A percentile compares a stretch with the other conserved stretches of the same genome.
These are phyloP conservation scores for Skeletonema grethae DNA, from an alignment of 108 stramenopile species.

Conservation along the genomic window DNA sequence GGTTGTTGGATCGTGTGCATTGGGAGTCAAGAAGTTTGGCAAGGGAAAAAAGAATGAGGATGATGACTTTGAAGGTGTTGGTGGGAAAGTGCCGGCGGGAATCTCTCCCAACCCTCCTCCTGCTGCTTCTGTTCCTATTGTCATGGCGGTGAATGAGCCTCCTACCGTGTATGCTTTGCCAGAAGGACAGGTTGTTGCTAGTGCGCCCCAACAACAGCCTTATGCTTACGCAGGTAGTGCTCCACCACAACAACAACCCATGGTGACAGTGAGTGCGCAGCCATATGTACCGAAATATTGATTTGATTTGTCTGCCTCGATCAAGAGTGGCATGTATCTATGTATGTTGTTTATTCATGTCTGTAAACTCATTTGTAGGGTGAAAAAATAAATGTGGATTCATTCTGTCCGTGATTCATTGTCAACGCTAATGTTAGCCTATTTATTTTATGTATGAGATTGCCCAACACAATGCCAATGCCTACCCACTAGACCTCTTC, in stretches of 20 bases:
- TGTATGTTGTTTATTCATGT: too few species aligned
- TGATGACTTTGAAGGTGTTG: neutral
- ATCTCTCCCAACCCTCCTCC: too few species aligned
- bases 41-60: neutral
- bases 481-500: neutral
- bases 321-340: too few species aligned
- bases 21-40: slow-evolving; percentile 7
- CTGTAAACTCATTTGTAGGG: too few species aligned
- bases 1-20: slow-evolving; percentile 12
- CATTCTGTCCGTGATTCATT: too few species aligned
- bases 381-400: too few species aligned
- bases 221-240: neutral
- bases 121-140: neutral
- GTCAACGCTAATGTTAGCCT: too few species aligned
- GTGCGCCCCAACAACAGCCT: neutral
- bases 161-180: neutral
- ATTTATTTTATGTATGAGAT: too few species aligned
- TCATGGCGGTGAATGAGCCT: neutral
- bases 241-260: neutral
- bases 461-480: too few species aligned
- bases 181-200: neutral
- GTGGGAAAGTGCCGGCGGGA: neutral
- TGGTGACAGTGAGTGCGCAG: neutral
- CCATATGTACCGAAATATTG: neutral
- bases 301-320: too few species aligned